Conservation (phyloP, 1,284 basidiomycete species). For the Ustilago lituana region DNA sequence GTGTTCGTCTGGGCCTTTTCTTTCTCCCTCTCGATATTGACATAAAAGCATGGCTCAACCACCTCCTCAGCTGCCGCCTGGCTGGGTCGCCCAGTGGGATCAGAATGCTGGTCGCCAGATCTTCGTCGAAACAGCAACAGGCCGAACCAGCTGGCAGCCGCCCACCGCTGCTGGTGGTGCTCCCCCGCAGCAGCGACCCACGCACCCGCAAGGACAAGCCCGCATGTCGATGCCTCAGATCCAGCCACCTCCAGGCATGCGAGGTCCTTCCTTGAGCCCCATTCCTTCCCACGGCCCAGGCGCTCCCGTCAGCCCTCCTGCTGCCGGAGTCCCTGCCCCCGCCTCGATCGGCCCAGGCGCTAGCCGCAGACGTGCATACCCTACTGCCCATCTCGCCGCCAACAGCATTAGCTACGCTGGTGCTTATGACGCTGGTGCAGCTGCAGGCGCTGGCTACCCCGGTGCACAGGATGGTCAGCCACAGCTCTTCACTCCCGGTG, state of each 20-base stretch:
- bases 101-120: conserved; percentile 80
- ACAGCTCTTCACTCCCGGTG: conserved; percentile 52
- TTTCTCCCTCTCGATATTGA: not conserved
- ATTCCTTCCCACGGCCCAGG: conserved; percentile 43
- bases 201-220: conserved; percentile 62
- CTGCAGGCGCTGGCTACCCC: conserved; percentile 61
- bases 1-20: not conserved
- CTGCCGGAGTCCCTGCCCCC: conserved; percentile 61
- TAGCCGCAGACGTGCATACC: conserved; percentile 69
- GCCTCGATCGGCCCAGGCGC: conserved; percentile 66
- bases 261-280: conserved; percentile 41
- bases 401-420: conserved; percentile 67
- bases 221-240: conserved; percentile 66
- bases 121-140: conserved; percentile 73
- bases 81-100: conserved; percentile 92
- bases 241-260: conserved; percentile 53
- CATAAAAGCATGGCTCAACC: conserved; percentile 35
- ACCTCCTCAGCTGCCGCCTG: conserved; percentile 75
- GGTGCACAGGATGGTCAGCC: conserved; percentile 41
- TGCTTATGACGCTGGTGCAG: conserved; percentile 68
- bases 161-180: conserved; percentile 42
- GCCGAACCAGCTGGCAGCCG: conserved; percentile 67
- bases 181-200: conserved; percentile 48
- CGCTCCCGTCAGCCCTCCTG: conserved; percentile 48
- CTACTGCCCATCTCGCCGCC: conserved; percentile 68